Evolutionary conservation across 148 eudicot genomes (phyloP).

Genomic region (Persicaria tinctoria): DNA sequence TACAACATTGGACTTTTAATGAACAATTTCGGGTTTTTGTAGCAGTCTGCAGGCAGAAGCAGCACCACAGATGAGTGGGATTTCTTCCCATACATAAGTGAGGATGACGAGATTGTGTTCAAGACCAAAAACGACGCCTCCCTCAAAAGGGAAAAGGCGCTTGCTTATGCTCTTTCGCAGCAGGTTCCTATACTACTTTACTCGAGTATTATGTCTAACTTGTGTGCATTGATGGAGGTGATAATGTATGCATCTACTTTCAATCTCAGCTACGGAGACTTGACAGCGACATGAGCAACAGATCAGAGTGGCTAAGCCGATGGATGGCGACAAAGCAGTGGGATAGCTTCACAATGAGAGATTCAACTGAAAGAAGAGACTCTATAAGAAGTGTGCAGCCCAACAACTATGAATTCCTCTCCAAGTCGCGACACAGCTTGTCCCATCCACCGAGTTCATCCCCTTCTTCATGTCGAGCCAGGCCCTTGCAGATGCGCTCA

Average conservation of each 20-base stretch:
- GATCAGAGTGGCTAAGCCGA: not conserved
- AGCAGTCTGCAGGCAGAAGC: conserved; percentile 51
- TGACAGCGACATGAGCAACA: not conserved
- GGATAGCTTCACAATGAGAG: not conserved
- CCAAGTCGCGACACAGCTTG: not conserved
- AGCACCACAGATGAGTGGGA: conserved; percentile 38
- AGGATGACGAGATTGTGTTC: conserved; percentile 55
- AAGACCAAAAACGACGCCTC: conserved; percentile 52
- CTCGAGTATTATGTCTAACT: not conserved
- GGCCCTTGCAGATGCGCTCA: not conserved
- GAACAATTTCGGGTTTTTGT: not conserved
- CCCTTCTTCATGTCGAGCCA: not conserved
- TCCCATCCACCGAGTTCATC: too few species aligned
- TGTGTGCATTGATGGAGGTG: too few species aligned
- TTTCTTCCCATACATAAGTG: conserved; percentile 35
- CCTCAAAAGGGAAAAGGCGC: conserved; percentile 15
- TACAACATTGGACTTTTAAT: not conserved
- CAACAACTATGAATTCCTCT: not conserved
- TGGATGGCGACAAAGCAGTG: conserved; percentile 7
- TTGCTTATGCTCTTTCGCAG: not conserved
- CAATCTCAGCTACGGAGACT: not conserved
- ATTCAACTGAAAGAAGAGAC: not conserved
- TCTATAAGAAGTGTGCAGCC: not conserved
- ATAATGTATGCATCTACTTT: not conserved
- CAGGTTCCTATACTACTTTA: not conserved